Evolutionary conservation across 1,284 basidiomycete species (phyloP).

Genomic region (Irpex sp.): DNA sequence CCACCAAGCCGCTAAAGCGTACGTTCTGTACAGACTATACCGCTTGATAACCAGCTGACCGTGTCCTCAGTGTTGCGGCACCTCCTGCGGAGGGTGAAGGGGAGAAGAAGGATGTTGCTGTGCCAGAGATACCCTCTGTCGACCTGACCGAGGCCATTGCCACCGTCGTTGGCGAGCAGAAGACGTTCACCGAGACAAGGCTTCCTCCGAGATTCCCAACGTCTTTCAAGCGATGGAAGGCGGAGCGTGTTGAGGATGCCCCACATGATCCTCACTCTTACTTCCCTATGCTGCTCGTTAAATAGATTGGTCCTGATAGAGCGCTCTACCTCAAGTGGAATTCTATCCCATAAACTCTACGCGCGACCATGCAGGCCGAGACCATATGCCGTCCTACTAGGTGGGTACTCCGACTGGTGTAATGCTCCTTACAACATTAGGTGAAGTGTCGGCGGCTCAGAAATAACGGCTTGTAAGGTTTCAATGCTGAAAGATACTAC

Average conservation of each 20-base stretch:
- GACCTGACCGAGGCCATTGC: constrained; percentile 72
- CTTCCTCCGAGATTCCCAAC: constrained; percentile 73
- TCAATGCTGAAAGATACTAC: too few relatives aligned
- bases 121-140: constrained; percentile 38
- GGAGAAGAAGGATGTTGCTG: constrained; percentile 40
- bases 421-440: too few relatives aligned
- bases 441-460: too few relatives aligned
- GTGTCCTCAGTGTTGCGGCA: constrained; percentile 47
- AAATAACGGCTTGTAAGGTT: too few relatives aligned
- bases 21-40: constrained; percentile 29
- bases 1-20: constrained; percentile 58
- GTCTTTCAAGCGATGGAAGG: constrained; percentile 68
- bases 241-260: constrained; percentile 62
- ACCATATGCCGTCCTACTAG: neutral
- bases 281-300: constrained; percentile 83
- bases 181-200: constrained; percentile 60
- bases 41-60: constrained; percentile 10
- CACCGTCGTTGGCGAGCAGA: constrained; percentile 54
- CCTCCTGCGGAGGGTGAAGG: constrained; percentile 39
- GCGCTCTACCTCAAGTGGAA: neutral
- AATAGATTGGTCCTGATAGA: constrained; percentile 39
- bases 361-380: neutral
- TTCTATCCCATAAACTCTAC: neutral
- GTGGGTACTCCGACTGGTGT: too few relatives aligned
- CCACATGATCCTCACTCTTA: constrained; percentile 77